Evolutionary conservation across 176 grass and related monocot species (phyloP).

Genomic region (Oryza meyeriana): DNA sequence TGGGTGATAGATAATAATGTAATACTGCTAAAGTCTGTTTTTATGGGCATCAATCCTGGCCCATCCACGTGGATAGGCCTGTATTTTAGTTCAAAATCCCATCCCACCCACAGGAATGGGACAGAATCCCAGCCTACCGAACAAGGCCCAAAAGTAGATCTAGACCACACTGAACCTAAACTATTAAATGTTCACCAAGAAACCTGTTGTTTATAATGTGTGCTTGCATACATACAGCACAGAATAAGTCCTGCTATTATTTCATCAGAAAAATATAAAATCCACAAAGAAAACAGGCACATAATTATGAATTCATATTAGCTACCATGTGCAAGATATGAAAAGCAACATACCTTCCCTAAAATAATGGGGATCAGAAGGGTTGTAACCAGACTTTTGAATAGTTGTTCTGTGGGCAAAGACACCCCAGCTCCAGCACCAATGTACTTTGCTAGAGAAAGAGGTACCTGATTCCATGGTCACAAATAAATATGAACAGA

Average conservation of each 20-base stretch:
- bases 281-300: neutral
- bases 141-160: slow-evolving; percentile 6
- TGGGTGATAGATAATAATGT: slow-evolving; percentile 4
- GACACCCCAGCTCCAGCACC: slow-evolving; percentile 64
- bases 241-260: slow-evolving; percentile 2
- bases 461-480: slow-evolving; percentile 55
- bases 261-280: slow-evolving; percentile 26
- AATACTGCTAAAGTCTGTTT: neutral
- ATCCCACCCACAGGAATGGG: no score
- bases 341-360: slow-evolving; percentile 60
- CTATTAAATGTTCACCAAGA: neutral
- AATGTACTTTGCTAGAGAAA: slow-evolving; percentile 84
- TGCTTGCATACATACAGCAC: neutral
- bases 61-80: neutral
- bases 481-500: slow-evolving; percentile 10
- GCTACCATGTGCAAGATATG: slow-evolving; percentile 20
- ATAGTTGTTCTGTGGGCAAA: slow-evolving; percentile 71
- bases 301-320: neutral
- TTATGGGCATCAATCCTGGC: neutral
- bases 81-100: no score
- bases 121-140: neutral
- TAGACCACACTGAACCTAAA: slow-evolving; percentile 19
- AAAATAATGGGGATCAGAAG: slow-evolving; percentile 78
- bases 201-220: neutral
- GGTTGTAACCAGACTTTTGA: slow-evolving; percentile 70